Evolutionary conservation across 129 eudicot genomes (phyloP), one percentile per base, ranked within the genome.

Genomic region (Artemisia argyi): DNA sequence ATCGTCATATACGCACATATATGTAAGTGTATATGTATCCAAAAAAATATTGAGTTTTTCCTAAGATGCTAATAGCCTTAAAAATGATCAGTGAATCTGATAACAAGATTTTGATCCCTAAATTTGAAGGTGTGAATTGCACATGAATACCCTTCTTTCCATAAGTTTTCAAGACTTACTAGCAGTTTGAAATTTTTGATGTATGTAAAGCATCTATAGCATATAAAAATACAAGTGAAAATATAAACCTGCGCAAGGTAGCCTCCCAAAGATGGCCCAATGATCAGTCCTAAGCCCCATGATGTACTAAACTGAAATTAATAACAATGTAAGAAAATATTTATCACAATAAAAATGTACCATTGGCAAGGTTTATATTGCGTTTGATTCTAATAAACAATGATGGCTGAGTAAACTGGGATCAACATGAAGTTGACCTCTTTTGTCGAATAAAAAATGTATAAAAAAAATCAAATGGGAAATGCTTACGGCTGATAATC

Each of bases 231-330:
- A 65, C 10, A 61, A 18, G 68, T 26, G 60, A 17, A 56, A 14
- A 51, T 44, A 65, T 28, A 53, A 70, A 80, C 98, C 91, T 94
- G 99, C 11, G 99, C 97, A 78, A 94, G 91, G 68, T 52, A 90
- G 28, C 98, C 98, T 74, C 98, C 98, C 61, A 94, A 58, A 75
- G 93, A 91, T 44, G 99, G 99, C 17, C 99, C 99, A 69, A 90
- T 61, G 14, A 90, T 79, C 75, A 94, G 82, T 77, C 99, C 99
- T 20, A 85, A 79, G 17, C 96, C 97, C 99, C 99, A 94, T 26
- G 99, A 78, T 76, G 97, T 86, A 69, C 91, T 84, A 32, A 94
- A 52, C 98, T 94, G 82, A 35, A 63, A 82, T 30, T 16, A 39
- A 7, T 30, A 30, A 54, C 30, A 32, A 35, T 4, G 14, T 48